Evolutionary conservation across 352 stramenopile genomes (phyloP), one percentile per base, ranked within the genome.

Genomic region (Globisporangium okanoganense): DNA sequence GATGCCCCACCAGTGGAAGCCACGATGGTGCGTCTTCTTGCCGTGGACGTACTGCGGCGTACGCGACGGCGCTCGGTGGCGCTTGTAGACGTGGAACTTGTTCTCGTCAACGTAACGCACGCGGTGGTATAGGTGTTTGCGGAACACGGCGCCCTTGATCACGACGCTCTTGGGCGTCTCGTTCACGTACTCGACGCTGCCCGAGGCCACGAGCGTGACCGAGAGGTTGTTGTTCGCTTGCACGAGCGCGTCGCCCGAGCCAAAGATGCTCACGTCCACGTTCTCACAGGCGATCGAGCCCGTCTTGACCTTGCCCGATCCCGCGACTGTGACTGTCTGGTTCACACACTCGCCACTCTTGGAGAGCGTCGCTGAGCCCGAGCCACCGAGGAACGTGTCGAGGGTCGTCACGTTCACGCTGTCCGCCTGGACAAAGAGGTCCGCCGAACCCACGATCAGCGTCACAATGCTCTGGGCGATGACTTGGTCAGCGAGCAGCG

Each of bases 101-200:
- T 45, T 40, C 18, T 53, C 31, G 6, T 52, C 24, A 3, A 16
- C 41, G 56, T 53, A 29, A 1, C 2, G 9, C 18, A 56, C 50
- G 20, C 35, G 16, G 50, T 16, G 50, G 29, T 56, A n/a, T 10
- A 44, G 10, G 14, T 44, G 29, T 8, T 41, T 41, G n/a, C 29
- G 29, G 35, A 41, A 56, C 29, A 31, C n/a, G 4, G 45, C 13
- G 47, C 7, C n/a, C 47, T 43, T 35, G 35, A 56, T 7, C 29
- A 29, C 13, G 18, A 62, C 45, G 16, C 44, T 24, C 33, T 56
- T 40, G 2, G 57, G 57, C 8, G 24, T 33, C 16, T 13, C 22
- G 38, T 57, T 57, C 10, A 56, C 45, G 57, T 63, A 63, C 45
- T 56, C 29, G 29, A 63, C 44, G 24, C 35, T 25, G 5, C 57